Evolutionary conservation across 1,139 yeast species (phyloP), one percentile per base, ranked within the genome.

Genomic region (Blastobotrys serpentis): DNA sequence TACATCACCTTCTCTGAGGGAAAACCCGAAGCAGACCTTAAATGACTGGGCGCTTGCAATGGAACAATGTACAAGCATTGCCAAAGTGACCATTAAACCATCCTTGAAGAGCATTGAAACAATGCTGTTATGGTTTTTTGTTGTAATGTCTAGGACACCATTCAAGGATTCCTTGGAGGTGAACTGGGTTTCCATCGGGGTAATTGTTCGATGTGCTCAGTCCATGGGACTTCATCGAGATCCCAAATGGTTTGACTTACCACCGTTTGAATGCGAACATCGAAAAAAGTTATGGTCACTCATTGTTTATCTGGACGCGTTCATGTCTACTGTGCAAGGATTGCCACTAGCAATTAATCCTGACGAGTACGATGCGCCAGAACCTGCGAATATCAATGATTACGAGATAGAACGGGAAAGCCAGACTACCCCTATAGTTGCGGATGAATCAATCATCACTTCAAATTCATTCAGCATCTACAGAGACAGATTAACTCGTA

Each of bases 171-270:
- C 63, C 58, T 33, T 62, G 60, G 65, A 54, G 51, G 26, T 63
- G 33, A 51, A 60, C 4, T 64, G 67, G 66, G 52, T 61, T 6
- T 51, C 64, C 2, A 55, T 62, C 46, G 67, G 69, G 2, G 52
- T 57, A 17, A 42, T 61, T 4, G 55, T 62, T 5, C 57, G 67
- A 13, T 55, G 59, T 11, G 61, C 64, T 2, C 68, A 64, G 48
- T 53, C 62, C 2, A 64, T 64, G 68, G 69, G 69, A n/a, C 52
- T 65, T 42, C 69, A 65, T 48, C 56, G 70, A 22, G 70, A 67
- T 48, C 67, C 70, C 4, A 59, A 61, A 32, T 65, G 67, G 66
- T 67, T 66, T 52, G 56, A 54, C 22, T 51, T 67, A 46, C 52
- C 65, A 3, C 56, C 60, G 4, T 66, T 56, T 48, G 69, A 66